These are phyloP conservation scores for Cladobotryum protrusum DNA, from an alignment of 2,329 filamentous ascomycete species.

Conservation along the genomic window DNA sequence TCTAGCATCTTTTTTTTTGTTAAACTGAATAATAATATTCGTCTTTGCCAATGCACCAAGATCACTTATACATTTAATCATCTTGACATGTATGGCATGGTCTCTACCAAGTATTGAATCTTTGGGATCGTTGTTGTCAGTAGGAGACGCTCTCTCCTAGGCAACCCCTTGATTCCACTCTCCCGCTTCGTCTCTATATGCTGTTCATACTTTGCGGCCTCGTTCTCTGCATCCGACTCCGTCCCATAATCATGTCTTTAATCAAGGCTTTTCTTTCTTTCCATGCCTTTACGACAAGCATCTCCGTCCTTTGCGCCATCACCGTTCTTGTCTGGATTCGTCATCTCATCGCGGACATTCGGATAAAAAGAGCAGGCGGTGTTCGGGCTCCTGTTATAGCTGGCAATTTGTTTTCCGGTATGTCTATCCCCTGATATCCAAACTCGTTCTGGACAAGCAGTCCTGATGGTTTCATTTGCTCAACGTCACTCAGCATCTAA, in stretches of 20 bases:
- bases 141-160: background rate
- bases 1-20: too few relatives aligned
- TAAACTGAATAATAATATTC: too few relatives aligned
- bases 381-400: constrained; percentile 27
- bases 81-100: too few relatives aligned
- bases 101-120: too few relatives aligned
- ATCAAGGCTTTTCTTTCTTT: background rate
- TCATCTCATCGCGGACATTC: constrained; percentile 19
- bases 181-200: background rate
- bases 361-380: constrained; percentile 27
- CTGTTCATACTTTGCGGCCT: background rate
- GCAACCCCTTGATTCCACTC: background rate
- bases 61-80: background rate
- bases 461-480: background rate
- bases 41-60: too few relatives aligned
- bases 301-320: background rate
- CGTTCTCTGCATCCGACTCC: background rate
- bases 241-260: background rate
- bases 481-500: constrained; percentile 10
- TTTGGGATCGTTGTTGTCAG: too few relatives aligned
- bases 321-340: constrained; percentile 17
- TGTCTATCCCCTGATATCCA: background rate
- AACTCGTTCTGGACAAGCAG: background rate
- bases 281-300: background rate
- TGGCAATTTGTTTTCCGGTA: constrained; percentile 29